phyloP scores from a whole-genome alignment of 495 filamentous ascomycete species.

The Xylaria nigripes region DNA sequence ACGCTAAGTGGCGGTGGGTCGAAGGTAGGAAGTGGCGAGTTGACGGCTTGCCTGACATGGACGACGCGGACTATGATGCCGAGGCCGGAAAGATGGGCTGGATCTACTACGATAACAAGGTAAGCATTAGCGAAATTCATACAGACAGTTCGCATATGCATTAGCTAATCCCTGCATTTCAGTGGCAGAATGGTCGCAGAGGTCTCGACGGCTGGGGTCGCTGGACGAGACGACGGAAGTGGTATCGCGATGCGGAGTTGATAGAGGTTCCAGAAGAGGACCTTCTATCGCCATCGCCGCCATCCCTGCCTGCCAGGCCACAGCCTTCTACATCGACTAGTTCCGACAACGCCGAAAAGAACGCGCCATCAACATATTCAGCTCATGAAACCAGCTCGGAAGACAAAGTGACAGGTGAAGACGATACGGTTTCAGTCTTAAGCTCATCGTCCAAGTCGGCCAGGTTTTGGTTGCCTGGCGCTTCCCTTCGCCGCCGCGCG shows the following conservation, averaged over 20 bases:
- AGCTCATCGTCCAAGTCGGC: slow-evolving; percentile 25
- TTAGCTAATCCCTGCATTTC: background rate
- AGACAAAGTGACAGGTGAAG: slow-evolving; percentile 15
- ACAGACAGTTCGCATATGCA: background rate
- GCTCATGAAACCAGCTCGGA: background rate
- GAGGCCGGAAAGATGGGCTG: slow-evolving; percentile 66
- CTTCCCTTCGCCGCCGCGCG: slow-evolving; percentile 21
- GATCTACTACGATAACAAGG: slow-evolving; percentile 98
- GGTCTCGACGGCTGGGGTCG: slow-evolving; percentile 90
- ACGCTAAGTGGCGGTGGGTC: slow-evolving; percentile 84
- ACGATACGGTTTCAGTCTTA: slow-evolving; percentile 24
- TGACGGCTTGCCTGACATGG: slow-evolving; percentile 56
- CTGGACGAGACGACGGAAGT: slow-evolving; percentile 90
- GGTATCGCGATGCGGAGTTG: slow-evolving; percentile 92
- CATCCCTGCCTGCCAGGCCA: slow-evolving; percentile 13
- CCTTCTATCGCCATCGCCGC: slow-evolving; percentile 18
- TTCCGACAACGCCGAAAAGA: slow-evolving; percentile 2
- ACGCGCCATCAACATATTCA: background rate
- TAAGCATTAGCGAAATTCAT: slow-evolving; percentile 25
- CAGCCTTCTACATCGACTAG: slow-evolving; percentile 9
- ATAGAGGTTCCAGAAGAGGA: slow-evolving; percentile 55
- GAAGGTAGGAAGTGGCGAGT: slow-evolving; percentile 77
- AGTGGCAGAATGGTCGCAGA: slow-evolving; percentile 90
- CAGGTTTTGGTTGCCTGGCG: slow-evolving; percentile 13
- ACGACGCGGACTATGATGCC: slow-evolving; percentile 43